phyloP scores from a whole-genome alignment of 305 asterid species.

The Salvia sclarea region DNA sequence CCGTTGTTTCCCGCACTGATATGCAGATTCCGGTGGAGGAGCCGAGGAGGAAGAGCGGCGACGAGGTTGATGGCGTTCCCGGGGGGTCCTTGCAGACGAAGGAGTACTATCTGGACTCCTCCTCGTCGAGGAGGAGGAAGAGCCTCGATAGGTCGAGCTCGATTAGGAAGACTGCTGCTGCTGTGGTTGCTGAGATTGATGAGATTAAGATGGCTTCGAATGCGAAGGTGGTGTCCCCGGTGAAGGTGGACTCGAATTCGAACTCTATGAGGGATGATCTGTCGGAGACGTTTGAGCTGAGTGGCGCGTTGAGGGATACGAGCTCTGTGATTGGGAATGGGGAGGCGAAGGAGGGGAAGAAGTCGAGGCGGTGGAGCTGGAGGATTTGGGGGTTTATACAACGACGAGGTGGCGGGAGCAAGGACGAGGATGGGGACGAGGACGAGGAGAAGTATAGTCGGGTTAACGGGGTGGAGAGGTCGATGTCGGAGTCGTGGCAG shows the following conservation, averaged over 20 bases:
- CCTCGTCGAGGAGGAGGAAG: constrained; percentile 76
- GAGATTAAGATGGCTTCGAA: constrained; percentile 69
- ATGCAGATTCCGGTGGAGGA: constrained; percentile 79
- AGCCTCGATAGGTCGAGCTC: constrained; percentile 94
- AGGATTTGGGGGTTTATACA: constrained; percentile 77
- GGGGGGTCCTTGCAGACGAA: constrained; percentile 89
- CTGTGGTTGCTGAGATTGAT: constrained; percentile 84
- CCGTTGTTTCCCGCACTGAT: constrained; percentile 58
- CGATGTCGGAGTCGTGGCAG: constrained; percentile 82
- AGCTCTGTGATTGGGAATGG: constrained; percentile 50
- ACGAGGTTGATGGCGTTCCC: constrained; percentile 51
- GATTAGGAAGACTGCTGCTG: constrained; percentile 78
- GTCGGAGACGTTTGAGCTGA: constrained; percentile 75
- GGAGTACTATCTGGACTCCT: constrained; percentile 84
- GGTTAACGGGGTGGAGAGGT: constrained; percentile 76
- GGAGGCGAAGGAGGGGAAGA: constrained; percentile 68
- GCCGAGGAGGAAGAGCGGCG: constrained; percentile 29
- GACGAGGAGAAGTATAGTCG: constrained; percentile 56
- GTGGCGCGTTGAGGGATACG: constrained; percentile 56
- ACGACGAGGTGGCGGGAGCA: constrained; percentile 51
- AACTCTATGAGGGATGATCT: constrained; percentile 70
- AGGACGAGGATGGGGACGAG: constrained; percentile 64
- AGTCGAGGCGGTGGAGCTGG: constrained; percentile 87
- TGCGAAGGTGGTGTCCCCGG: constrained; percentile 64
- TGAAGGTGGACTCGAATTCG: constrained; percentile 50